Base-by-base conservation (phyloP, 768 basidiomycete species). In the Phallus indusiatus region DNA sequence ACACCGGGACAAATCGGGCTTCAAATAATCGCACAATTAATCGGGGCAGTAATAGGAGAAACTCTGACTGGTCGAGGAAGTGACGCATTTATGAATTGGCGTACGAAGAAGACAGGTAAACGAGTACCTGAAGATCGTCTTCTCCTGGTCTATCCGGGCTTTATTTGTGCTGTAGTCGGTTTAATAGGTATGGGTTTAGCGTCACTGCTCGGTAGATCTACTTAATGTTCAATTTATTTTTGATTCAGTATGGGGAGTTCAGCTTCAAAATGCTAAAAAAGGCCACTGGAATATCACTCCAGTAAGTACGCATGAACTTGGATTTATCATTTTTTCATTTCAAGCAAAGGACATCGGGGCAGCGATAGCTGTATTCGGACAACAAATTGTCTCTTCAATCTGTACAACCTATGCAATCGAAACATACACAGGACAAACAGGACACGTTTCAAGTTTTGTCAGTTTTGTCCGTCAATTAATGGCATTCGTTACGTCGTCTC, bases 11-110 rank as follows among this genome's bases (percentile, higher is more conserved):
- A 64, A 22, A 54, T 60, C n/a, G 67, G 67, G 7, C 53, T 66
- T 1, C 65, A 67, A 47, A 65, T 67, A 52, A 53, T 65, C 48
- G 62, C 61, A 0, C 60, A 59, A 8, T 48, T 65, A 18, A 47
- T 67, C 53, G 67, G 67, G 0, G 64, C 63, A 7, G 18, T 64
- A 16, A 22, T 66, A 1, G 67, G 67, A 16, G 67, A 67, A 46
- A 47, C 54, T 16, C n/a, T 67, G 47, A 65, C 65, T 12, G 67
- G 67, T 0, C 35, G 5, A 0, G 65, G 65, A 1, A 61, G 61
- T n/a, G 67, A 67, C 58, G 1, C n/a, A 22, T 63, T 55, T 53
- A 63, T 66, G 60, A 20, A 35, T 11, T 64, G 58, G 56, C 56
- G 67, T 1, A 61, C 64, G 1, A 48, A 28, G 22, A 57, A 52